Base-by-base conservation (phyloP, 306 rosid species). In the Gastrolobium villosum region DNA sequence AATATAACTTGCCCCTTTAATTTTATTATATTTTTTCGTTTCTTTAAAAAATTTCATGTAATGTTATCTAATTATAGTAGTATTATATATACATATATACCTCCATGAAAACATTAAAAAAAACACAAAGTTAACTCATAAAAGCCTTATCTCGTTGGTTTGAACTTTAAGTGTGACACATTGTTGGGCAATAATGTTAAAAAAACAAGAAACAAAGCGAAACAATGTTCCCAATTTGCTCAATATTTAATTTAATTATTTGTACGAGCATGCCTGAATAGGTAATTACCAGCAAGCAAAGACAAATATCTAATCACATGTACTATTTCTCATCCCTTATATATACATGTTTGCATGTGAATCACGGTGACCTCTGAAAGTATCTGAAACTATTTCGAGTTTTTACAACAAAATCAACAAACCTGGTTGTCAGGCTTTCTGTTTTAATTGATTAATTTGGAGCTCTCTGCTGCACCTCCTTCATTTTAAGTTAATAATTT, bases 251-350 rank as follows among this genome's bases (percentile, higher is more conserved):
- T 49, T 8, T 10, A 67, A 69, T 57, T 35, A 67, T 55, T 43
- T 35, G 40, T 32, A n/a, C 15, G 57, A 65, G 60, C 40, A 11
- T 37, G 45, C 14, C 2, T 1, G 0, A 1, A 70, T 9, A 60
- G 55, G 40, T 48, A n/a, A n/a, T 37, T 60, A 14, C 31, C 59
- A 31, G 20, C 15, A 49, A 63, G 52, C 62, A 14, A 56, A 43
- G 80, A 54, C 84, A 65, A 73, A 55, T 8, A 44, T 80, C 37
- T 13, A 56, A 63, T 80, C 74, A 71, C 78, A 79, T 50, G 83
- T 28, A 31, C 66, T 13, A 3, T 7, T 0, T 40, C 31, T 63
- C 28, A 20, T 59, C 37, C 3, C 28, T 20, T 37, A 3, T 7
- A 6, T 11, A 0, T 48, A 13, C 69, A 56, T 46, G 14, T 67